Evolutionary conservation across 2,329 filamentous ascomycete species (phyloP), one percentile per base, ranked within the genome.

Genomic region (Apiospora malaysiana): DNA sequence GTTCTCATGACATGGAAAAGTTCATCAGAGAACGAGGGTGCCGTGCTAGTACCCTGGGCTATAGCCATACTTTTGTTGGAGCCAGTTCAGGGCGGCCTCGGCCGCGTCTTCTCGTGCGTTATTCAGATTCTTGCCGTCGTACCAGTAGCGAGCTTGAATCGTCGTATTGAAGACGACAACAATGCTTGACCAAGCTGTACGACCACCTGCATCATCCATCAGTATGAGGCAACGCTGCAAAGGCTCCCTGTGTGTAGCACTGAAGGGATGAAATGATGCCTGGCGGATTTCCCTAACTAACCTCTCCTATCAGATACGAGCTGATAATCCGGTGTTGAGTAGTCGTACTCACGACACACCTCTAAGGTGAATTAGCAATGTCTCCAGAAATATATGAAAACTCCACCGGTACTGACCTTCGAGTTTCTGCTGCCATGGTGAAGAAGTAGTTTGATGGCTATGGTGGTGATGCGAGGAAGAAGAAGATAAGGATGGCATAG

Each of bases 31-130:
- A 27, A 37, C n/a, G 56, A 21, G 9, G 56, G 0, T 21, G 21
- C 27, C 32, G 32, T 10, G 9, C 56, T 63, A 63, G 32, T 63
- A 63, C 8, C 32, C 56, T 63, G 32, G 16, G 18, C 9, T 32
- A 12, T 63, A 40, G 27, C 32, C 32, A 8, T n/a, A 40, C 21
- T 63, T 63, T 21, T 37, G 32, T 21, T 63, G 56, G 42, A 93
- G 81, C 82, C 86, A 88, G 77, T 86, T 88, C 72, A 93, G 81
- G 37, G 94, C 94, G 73, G 92, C 88, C 82, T 97, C 94, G 74
- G 94, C 94, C n/a, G 94, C 94, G 80, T 97, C 94, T 81, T 97
- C 94, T 82, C 90, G 92, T 71, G 94, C 94, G 78, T 97, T 97
- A 85, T 95, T 90, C 81, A 95, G 87, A 79, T 94, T 94, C 79